Conservation (phyloP, 2,329 filamentous ascomycete genomes). For the Geoglossum cookeanum region DNA sequence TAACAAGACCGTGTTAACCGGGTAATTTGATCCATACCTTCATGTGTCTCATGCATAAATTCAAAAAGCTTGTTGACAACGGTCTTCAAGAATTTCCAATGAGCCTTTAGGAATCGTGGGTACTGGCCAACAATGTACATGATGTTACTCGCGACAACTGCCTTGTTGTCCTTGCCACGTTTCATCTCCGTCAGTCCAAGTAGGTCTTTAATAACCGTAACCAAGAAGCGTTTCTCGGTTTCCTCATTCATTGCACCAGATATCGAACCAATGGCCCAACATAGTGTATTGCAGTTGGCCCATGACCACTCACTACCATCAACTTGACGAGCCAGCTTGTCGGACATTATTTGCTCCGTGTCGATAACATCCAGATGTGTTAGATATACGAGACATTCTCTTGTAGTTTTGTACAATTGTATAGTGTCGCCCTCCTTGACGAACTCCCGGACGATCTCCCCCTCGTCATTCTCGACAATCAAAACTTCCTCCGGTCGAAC, state of each 20-base stretch:
- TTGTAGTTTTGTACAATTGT: slow-evolving; percentile 95
- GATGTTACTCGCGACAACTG: slow-evolving; percentile 95
- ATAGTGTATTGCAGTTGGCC: slow-evolving; percentile 98
- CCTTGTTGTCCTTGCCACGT: slow-evolving; percentile 98
- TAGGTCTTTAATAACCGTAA: slow-evolving; percentile 96
- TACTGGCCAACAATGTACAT: slow-evolving; percentile 99
- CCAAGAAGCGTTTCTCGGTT: slow-evolving; percentile 93
- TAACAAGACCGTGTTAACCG: background rate
- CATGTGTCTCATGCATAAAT: slow-evolving; percentile 99
- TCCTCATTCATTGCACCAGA: slow-evolving; percentile 99
- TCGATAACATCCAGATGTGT: slow-evolving; percentile 95
- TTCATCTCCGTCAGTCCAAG: slow-evolving; percentile 97
- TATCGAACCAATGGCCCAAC: slow-evolving; percentile 98
- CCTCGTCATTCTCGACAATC: slow-evolving; percentile 98
- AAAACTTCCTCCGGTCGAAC: slow-evolving; percentile 92
- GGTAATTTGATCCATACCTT: slow-evolving; percentile 38
- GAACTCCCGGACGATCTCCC: slow-evolving; percentile 96
- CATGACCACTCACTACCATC: slow-evolving; percentile 96
- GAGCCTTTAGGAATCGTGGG: slow-evolving; percentile 91
- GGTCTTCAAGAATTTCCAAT: slow-evolving; percentile 99
- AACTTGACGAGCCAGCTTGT: slow-evolving; percentile 88
- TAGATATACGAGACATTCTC: slow-evolving; percentile 90
- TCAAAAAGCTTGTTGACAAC: slow-evolving; percentile 99
- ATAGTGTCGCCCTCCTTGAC: slow-evolving; percentile 99
- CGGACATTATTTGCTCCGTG: slow-evolving; percentile 97